These are phyloP conservation scores for Hortiboletus campestris DNA, from an alignment of 768 basidiomycete genomes.

Conservation along the genomic window DNA sequence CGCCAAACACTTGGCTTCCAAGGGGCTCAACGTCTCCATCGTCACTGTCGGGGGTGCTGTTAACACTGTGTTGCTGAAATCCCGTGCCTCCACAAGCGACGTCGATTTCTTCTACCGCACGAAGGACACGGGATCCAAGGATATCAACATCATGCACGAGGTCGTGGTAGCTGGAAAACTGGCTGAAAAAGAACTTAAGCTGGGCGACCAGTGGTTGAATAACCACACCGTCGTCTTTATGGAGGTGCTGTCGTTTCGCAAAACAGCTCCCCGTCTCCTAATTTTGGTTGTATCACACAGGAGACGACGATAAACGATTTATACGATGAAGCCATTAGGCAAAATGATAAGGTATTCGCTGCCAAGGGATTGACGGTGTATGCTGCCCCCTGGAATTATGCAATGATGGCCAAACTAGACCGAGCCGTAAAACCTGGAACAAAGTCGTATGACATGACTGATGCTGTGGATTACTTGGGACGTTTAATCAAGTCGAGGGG, in stretches of 20 bases:
- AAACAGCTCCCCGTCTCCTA: neutral
- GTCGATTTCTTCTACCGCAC: constrained; percentile 13
- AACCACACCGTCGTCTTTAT: constrained; percentile 8
- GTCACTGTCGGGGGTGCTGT: constrained; percentile 9
- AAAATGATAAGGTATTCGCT: constrained; percentile 2
- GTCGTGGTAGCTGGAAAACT: neutral
- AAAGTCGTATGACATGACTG: constrained; percentile 6
- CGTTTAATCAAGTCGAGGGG: neutral
- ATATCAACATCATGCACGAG: neutral
- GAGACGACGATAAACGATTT: neutral
- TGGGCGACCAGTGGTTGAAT: constrained; percentile 9
- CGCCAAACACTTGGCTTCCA: neutral
- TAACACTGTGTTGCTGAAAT: constrained; percentile 4
- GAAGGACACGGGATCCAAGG: neutral
- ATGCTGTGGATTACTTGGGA: constrained; percentile 8
- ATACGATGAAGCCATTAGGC: neutral
- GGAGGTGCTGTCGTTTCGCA: neutral
- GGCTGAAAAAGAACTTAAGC: neutral
- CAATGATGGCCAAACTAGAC: constrained; percentile 9
- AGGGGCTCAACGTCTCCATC: constrained; percentile 1
- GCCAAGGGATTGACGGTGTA: constrained; percentile 11
- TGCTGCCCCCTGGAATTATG: constrained; percentile 10
- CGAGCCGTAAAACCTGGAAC: constrained; percentile 4
- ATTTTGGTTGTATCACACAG: neutral
- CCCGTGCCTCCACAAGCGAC: constrained; percentile 8